phyloP scores from a whole-genome alignment of 2,329 filamentous ascomycete species.

The Rosellinia necatrix region DNA sequence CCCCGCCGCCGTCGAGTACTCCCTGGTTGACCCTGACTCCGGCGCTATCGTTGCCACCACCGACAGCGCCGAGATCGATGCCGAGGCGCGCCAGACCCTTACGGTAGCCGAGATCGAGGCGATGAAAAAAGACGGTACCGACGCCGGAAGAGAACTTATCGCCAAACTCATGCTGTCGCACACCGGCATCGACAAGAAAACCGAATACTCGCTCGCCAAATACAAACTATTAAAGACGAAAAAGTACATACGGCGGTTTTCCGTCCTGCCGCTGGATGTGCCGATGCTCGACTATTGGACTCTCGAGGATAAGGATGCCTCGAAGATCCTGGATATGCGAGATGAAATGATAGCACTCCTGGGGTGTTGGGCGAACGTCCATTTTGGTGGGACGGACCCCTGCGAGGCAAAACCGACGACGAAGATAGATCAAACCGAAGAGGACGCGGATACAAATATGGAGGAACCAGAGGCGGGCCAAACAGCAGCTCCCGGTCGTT shows the following conservation, averaged over 20 bases:
- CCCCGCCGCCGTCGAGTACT: slow-evolving; percentile 52
- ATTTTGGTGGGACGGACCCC: slow-evolving; percentile 61
- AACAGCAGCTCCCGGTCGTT: slow-evolving; percentile 56
- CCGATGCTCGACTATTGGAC: slow-evolving; percentile 76
- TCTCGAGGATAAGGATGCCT: slow-evolving; percentile 77
- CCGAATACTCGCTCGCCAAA: slow-evolving; percentile 88
- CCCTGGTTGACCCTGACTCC: slow-evolving; percentile 51
- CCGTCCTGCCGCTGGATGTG: slow-evolving; percentile 81
- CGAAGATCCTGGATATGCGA: slow-evolving; percentile 82
- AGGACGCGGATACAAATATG: slow-evolving; percentile 32
- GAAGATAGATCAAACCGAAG: slow-evolving; percentile 21
- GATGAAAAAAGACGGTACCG: slow-evolving; percentile 72
- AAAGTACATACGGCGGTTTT: slow-evolving; percentile 91
- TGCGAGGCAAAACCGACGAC: slow-evolving; percentile 32
- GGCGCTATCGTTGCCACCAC: slow-evolving; percentile 59
- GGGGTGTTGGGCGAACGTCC: slow-evolving; percentile 88
- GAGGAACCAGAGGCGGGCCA: slow-evolving; percentile 29
- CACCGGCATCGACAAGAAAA: slow-evolving; percentile 90
- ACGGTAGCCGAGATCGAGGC: slow-evolving; percentile 77
- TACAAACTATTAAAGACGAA: slow-evolving; percentile 93
- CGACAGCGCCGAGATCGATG: slow-evolving; percentile 64
- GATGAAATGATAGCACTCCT: slow-evolving; percentile 82
- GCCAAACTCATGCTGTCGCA: slow-evolving; percentile 92
- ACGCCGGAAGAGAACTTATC: slow-evolving; percentile 86
- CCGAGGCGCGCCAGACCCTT: slow-evolving; percentile 73